Conservation (phyloP, 371 early-diverging fungal genomes). For the Mortierella sp. region DNA sequence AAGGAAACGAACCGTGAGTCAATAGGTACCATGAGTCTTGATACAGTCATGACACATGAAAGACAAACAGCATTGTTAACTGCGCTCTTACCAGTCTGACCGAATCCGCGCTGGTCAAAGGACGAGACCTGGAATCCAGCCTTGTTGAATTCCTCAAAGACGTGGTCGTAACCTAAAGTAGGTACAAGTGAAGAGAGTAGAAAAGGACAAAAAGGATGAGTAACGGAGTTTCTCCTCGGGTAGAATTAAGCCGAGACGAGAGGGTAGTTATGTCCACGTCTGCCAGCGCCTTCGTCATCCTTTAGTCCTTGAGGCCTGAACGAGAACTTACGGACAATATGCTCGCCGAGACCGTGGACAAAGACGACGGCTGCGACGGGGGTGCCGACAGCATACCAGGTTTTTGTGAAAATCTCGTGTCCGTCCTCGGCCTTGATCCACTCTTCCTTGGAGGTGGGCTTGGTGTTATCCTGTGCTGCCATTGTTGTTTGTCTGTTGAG, state of each 20-base stretch:
- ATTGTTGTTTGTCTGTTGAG: not conserved
- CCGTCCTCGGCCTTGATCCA: conserved; percentile 55
- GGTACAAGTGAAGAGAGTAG: not conserved
- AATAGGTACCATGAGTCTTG: too few relatives aligned
- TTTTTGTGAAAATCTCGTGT: conserved; percentile 50
- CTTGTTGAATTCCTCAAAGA: conserved; percentile 67
- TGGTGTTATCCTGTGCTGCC: conserved; percentile 12
- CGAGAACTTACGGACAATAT: conserved; percentile 62
- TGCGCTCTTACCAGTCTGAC: conserved; percentile 61
- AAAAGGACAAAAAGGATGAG: too few relatives aligned
- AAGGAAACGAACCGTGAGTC: not conserved
- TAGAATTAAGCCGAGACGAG: too few relatives aligned
- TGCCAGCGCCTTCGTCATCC: conserved; percentile 30
- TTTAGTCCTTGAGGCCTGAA: conserved; percentile 20
- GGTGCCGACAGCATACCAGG: conserved; percentile 45
- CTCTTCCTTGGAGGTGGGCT: conserved; percentile 37
- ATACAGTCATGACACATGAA: too few relatives aligned
- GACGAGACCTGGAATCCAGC: conserved; percentile 70
- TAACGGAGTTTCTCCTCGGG: too few relatives aligned
- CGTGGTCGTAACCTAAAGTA: conserved; percentile 61
- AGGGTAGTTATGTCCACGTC: conserved; percentile 13
- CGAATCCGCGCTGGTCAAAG: conserved; percentile 80
- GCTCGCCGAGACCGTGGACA: conserved; percentile 81
- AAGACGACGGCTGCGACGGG: conserved; percentile 61
- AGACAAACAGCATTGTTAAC: too few relatives aligned